Evolutionary conservation across 495 filamentous ascomycete genomes (phyloP).

Genomic region (Lepidopterella palustris): DNA sequence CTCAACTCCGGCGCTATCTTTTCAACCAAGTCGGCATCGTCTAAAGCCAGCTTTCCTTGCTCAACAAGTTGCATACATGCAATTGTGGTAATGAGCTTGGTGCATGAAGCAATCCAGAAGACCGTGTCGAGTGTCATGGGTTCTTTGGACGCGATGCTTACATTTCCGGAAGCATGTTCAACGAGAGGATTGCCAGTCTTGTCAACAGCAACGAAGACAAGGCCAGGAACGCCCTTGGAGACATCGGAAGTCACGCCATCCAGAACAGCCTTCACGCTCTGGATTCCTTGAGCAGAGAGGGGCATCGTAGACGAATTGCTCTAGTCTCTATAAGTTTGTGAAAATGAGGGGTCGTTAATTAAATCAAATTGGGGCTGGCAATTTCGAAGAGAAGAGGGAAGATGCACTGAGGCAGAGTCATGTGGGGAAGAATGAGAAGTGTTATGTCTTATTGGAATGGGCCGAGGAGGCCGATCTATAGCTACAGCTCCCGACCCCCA

Average conservation of each 20-base stretch:
- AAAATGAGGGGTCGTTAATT: not conserved
- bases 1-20: slow-evolving; percentile 45
- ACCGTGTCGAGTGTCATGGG: slow-evolving; percentile 45
- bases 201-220: slow-evolving; percentile 40
- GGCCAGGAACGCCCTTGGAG: slow-evolving; percentile 35
- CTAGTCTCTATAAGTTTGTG: not conserved
- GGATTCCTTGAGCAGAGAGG: slow-evolving; percentile 10
- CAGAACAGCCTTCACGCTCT: slow-evolving; percentile 17
- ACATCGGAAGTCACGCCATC: slow-evolving; percentile 6
- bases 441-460: not conserved
- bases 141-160: slow-evolving; percentile 34
- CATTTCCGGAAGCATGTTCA: slow-evolving; percentile 41
- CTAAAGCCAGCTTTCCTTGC: slow-evolving; percentile 43
- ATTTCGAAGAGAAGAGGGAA: not conserved
- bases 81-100: slow-evolving; percentile 49
- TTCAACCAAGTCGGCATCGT: slow-evolving; percentile 44
- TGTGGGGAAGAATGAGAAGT: not conserved
- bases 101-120: slow-evolving; percentile 54
- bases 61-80: slow-evolving; percentile 55
- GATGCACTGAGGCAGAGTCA: not conserved
- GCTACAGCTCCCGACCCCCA: not conserved
- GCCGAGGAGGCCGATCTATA: not conserved
- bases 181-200: slow-evolving; percentile 42
- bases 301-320: slow-evolving; percentile 4
- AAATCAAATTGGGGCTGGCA: not conserved